Evolutionary conservation across 108 stramenopile species (phyloP), one percentile per base, ranked within the genome.

Genomic region (Discostella pseudostelligera): DNA sequence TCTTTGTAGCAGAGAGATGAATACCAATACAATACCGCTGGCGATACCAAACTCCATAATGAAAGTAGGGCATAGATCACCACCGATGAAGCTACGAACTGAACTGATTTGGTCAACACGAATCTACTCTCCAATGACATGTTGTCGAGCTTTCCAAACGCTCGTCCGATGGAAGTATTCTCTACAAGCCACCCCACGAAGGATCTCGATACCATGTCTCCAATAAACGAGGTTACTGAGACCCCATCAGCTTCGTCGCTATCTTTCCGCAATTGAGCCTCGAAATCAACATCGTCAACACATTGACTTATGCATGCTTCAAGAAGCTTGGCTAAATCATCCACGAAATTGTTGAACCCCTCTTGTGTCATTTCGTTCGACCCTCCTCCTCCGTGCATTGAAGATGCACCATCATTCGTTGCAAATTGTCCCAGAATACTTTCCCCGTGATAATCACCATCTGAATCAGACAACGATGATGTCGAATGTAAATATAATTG

Each of bases 251-350:
- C n/a, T 14, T 40, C 55, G 17, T 29, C n/a, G 12, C 37, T 16
- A 48, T 68, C 40, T 10, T 63, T 26, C 55, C 59, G 51, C 14
- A 39, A 8, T 19, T 25, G 14, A 39, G 29, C 26, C 12, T 69
- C 65, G 58, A 76, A 69, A 12, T 50, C 54, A 16, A 64, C 75
- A 48, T 65, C 63, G 0, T 59, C 28, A 4, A 59, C 20, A 43
- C 75, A 76, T 50, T 62, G 36, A 10, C 47, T 62, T 65, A 76
- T 69, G 49, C 75, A 76, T 36, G 48, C 35, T 36, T 69, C 59
- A 13, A 76, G 43, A 54, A 65, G 16, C 32, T 24, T 64, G 26
- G 75, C 46, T 25, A 76, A 55, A 65, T 76, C 67, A 65, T 76
- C 67, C 20, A 76, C 62, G 51, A 76, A 69, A 17, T 35, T 43